Evolutionary conservation across 805 yeast species (phyloP).

Genomic region (Lachancea sp.): DNA sequence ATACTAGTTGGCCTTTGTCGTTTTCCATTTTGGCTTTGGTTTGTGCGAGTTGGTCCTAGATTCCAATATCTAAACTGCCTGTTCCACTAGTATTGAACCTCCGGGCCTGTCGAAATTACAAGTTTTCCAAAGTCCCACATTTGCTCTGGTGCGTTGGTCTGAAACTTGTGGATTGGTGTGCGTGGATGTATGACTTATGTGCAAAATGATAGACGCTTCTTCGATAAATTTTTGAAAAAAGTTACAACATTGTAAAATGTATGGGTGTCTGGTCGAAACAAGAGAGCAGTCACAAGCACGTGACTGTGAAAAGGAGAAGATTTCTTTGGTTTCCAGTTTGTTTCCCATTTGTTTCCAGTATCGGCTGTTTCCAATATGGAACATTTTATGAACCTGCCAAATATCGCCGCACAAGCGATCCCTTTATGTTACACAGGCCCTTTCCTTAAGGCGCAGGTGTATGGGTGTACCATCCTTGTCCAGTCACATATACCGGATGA

Average conservation of each 20-base stretch:
- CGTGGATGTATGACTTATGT: neutral
- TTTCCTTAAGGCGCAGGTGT: too few relatives aligned
- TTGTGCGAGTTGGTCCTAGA: slow-evolving; percentile 11
- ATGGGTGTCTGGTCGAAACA: too few relatives aligned
- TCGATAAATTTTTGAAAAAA: neutral
- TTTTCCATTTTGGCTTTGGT: slow-evolving; percentile 80
- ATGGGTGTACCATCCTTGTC: too few relatives aligned
- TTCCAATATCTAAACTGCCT: neutral
- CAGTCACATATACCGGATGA: too few relatives aligned
- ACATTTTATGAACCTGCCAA: neutral
- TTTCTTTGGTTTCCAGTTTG: neutral
- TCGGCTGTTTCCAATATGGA: neutral
- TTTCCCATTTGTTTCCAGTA: slow-evolving; percentile 1
- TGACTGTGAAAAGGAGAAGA: too few relatives aligned
- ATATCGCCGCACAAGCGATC: too few relatives aligned
- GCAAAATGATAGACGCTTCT: neutral
- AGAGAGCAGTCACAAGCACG: neutral
- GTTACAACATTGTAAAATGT: neutral
- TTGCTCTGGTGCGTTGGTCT: neutral
- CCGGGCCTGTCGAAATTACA: neutral
- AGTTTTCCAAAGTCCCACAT: neutral
- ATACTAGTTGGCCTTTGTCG: slow-evolving; percentile 99
- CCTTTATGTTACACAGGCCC: too few relatives aligned
- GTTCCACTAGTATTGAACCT: neutral
- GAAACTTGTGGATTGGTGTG: neutral